Base-by-base conservation (phyloP, 2,329 filamentous ascomycete species). In the Fusarium torulosum region DNA sequence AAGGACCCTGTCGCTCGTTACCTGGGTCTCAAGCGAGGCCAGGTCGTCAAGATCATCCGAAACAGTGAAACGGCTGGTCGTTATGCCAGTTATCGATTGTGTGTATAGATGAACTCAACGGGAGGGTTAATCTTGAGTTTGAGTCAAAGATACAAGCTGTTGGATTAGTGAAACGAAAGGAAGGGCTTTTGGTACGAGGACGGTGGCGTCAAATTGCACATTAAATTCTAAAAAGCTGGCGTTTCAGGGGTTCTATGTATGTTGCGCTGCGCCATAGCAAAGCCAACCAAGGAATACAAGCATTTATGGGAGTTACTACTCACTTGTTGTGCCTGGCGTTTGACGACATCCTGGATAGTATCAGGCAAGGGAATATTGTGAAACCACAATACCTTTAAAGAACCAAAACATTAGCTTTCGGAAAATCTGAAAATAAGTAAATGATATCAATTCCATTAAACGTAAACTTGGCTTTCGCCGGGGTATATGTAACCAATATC, bases 21-120 rank as follows among this genome's bases (percentile, higher is more conserved):
- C 79, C 83, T 97, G 55, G 96, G 96, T 14, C 83, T 99, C 77
- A 91, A 92, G 83, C 87, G 94, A 76, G 94, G 94, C 5, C 92
- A 97, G 80, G 94, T 99, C 4, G 96, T 99, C 75, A 99, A 99
- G 88, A 99, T 99, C 74, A 97, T 99, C 75, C 86, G 96, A 70
- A 94, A 91, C 79, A 94, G 91, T 76, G 96, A 98, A 85, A 99
- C 96, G 56, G 96, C 96, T 15, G 96, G 96, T 64, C 87, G 96
- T 53, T 99, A 99, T 81, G 96, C 96, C 47, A 97, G 93, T 87
- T 99, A 99, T 81, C 85, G 95, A 73, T 76, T 90, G 55, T 90
- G 87, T 70, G 88, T 90, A 71, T 90, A 79, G 53, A 53, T 20
- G 15, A 21, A 49, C 11, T 25, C 23, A 27, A 21, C 8, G 5